Percentiles rank a stretch among this genome's conserved stretches.
These are phyloP conservation scores for Pseudopyrenochaeta lycopersici DNA, from an alignment of 2,329 filamentous ascomycete genomes.

Conservation along the genomic window DNA sequence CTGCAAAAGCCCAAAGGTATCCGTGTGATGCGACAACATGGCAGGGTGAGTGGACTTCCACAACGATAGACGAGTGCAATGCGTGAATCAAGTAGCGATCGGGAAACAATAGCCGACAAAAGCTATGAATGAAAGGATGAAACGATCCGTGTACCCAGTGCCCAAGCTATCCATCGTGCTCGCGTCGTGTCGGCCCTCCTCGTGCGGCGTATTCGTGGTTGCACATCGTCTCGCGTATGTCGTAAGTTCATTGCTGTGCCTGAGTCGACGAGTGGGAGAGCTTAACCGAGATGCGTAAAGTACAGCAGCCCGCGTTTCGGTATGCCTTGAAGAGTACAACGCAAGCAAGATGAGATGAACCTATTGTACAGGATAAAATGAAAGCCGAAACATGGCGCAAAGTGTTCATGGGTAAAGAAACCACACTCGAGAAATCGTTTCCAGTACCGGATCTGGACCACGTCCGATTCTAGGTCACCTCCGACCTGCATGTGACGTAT, in stretches of 20 bases:
- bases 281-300: not conserved
- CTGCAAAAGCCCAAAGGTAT: conserved; percentile 23
- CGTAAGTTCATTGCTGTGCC: conserved; percentile 26
- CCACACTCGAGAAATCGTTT: not conserved
- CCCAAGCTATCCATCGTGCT: conserved; percentile 17
- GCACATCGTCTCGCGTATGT: conserved; percentile 30
- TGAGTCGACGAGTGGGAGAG: conserved; percentile 15
- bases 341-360: conserved; percentile 5
- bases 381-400: conserved; percentile 9
- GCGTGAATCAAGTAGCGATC: conserved; percentile 15
- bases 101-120: conserved; percentile 15
- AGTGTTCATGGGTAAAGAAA: conserved; percentile 2
- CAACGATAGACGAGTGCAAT: conserved; percentile 32
- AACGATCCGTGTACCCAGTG: conserved; percentile 10
- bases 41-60: conserved; percentile 29
- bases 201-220: conserved; percentile 17
- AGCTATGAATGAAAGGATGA: conserved; percentile 14
- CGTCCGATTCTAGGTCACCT: not conserved
- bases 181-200: conserved; percentile 23
- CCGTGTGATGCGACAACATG: conserved; percentile 22
- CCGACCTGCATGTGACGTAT: not conserved
- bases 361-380: conserved; percentile 42
- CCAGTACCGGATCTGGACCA: not conserved
- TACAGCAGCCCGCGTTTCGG: conserved; percentile 8
- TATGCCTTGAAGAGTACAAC: conserved; percentile 5